Conservation (phyloP, 2,329 filamentous ascomycete species). For the Clathrospora elynae region DNA sequence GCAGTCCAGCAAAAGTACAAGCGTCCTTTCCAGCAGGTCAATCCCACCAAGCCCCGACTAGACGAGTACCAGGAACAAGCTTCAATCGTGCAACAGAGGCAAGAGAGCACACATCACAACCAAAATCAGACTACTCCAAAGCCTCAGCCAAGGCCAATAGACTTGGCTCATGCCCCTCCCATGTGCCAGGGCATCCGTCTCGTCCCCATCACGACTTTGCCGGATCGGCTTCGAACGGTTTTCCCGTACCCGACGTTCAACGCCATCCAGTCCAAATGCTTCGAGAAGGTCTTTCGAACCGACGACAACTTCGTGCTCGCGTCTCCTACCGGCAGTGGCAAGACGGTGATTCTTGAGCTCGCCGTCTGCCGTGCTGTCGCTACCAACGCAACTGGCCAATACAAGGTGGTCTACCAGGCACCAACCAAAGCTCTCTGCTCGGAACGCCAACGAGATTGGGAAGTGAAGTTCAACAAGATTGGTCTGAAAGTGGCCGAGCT, state of each 20-base stretch:
- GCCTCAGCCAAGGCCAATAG: slow-evolving; percentile 1
- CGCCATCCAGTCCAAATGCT: slow-evolving; percentile 81
- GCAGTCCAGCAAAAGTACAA: neutral
- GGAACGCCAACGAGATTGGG: slow-evolving; percentile 78
- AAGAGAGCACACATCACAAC: neutral
- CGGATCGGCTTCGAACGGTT: slow-evolving; percentile 70
- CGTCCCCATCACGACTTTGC: slow-evolving; percentile 64
- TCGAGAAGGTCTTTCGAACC: slow-evolving; percentile 66
- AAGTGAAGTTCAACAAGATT: slow-evolving; percentile 70
- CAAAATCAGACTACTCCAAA: neutral
- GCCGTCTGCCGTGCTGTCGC: slow-evolving; percentile 75
- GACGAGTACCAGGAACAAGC: neutral
- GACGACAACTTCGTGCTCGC: slow-evolving; percentile 79
- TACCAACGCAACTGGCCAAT: slow-evolving; percentile 61
- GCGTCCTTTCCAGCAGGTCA: slow-evolving; percentile 2
- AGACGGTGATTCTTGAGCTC: slow-evolving; percentile 80
- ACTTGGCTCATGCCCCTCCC: slow-evolving; percentile 28
- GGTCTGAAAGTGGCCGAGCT: slow-evolving; percentile 74
- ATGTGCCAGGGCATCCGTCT: slow-evolving; percentile 65
- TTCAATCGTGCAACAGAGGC: neutral
- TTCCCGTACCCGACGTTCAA: slow-evolving; percentile 81
- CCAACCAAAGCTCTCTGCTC: slow-evolving; percentile 83
- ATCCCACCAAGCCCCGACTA: neutral
- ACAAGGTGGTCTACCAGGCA: slow-evolving; percentile 84
- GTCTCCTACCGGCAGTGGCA: slow-evolving; percentile 83